These are phyloP conservation scores for Hura crepitans DNA, from an alignment of 441 rosid genomes.

Conservation along the genomic window DNA sequence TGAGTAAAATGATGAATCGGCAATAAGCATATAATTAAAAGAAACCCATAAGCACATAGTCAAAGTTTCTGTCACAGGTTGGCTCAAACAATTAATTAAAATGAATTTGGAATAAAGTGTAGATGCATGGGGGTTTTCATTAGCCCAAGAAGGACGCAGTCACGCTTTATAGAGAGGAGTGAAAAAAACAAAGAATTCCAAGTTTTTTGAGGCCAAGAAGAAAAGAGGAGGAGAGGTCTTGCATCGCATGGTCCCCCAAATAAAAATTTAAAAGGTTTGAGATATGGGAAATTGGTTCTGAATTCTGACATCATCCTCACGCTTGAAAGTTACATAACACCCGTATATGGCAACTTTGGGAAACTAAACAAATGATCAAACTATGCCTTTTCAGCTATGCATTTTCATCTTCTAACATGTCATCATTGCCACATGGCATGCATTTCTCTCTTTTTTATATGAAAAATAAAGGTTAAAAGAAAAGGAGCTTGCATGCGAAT, in stretches of 20 bases:
- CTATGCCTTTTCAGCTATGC: constrained; percentile 6
- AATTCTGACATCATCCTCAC: constrained; percentile 21
- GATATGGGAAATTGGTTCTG: neutral
- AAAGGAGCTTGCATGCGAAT: too few relatives aligned
- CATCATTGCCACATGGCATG: neutral
- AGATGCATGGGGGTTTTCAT: neutral
- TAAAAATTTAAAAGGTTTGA: too few relatives aligned
- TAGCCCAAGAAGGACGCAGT: neutral
- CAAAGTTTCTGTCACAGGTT: neutral
- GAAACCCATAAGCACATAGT: too few relatives aligned
- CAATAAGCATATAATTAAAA: too few relatives aligned
- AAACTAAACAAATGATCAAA: neutral
- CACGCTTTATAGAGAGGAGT: neutral
- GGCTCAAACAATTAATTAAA: too few relatives aligned
- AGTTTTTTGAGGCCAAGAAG: neutral
- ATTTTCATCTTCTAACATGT: constrained; percentile 7
- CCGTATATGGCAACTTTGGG: neutral
- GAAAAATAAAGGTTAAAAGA: too few relatives aligned
- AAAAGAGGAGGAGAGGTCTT: neutral
- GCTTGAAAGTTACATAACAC: constrained; percentile 18
- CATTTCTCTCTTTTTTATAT: neutral
- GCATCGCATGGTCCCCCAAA: too few relatives aligned
- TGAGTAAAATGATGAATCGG: too few relatives aligned
- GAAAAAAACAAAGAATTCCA: neutral
- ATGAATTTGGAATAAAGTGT: too few relatives aligned